phyloP scores from a whole-genome alignment of 495 filamentous ascomycete species.

The Trichodelitschia bisporula region DNA sequence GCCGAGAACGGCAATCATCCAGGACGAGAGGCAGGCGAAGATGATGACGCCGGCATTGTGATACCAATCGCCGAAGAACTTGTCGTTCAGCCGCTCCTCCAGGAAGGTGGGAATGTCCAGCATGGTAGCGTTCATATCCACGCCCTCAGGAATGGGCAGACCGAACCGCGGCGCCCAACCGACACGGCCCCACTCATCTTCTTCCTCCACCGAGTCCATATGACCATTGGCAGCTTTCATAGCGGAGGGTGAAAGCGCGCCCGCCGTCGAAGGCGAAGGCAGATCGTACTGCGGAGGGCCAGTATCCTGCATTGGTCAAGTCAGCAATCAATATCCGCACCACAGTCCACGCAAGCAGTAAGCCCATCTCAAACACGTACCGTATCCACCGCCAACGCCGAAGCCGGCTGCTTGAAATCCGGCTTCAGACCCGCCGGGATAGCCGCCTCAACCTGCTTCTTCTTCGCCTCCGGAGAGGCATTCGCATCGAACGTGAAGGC shows the following conservation, averaged over 20 bases:
- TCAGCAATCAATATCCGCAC: conserved; percentile 3
- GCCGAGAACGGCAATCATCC: conserved; percentile 69
- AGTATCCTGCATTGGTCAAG: conserved; percentile 23
- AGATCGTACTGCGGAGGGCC: conserved; percentile 51
- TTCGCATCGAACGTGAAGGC: conserved; percentile 76
- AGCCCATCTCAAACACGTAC: conserved; percentile 19
- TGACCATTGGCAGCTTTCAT: conserved; percentile 22
- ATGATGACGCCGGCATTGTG: conserved; percentile 82
- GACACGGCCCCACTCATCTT: conserved; percentile 36
- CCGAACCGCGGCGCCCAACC: conserved; percentile 84
- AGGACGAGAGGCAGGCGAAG: conserved; percentile 78
- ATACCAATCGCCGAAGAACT: conserved; percentile 96
- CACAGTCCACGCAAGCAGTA: no score
- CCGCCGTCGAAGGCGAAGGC: conserved; percentile 45
- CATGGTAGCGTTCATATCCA: conserved; percentile 35
- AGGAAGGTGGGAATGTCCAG: conserved; percentile 72
- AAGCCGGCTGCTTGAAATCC: conserved; percentile 35
- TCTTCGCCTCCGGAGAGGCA: conserved; percentile 65
- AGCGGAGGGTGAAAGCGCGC: conserved; percentile 24
- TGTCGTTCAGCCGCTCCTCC: conserved; percentile 66
- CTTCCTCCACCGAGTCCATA: conserved; percentile 30
- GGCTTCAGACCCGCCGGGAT: conserved; percentile 29
- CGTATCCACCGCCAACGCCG: conserved; percentile 50
- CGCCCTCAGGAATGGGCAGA: conserved; percentile 20
- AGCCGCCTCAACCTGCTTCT: conserved; percentile 20